These are phyloP conservation scores for Spiraea crenata DNA, from an alignment of 331 rosid species.

Conservation along the genomic window DNA sequence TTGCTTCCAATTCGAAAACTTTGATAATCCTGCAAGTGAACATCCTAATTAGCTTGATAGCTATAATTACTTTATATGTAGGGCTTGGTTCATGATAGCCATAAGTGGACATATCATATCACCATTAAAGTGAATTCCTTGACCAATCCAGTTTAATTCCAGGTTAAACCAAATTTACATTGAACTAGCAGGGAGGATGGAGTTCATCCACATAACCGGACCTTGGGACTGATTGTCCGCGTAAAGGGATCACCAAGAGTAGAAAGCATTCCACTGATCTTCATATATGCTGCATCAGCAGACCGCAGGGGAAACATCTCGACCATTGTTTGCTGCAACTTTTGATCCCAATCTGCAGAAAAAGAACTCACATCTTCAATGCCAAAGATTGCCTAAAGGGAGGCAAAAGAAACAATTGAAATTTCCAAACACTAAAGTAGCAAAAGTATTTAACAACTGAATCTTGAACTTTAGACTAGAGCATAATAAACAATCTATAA, in stretches of 20 bases:
- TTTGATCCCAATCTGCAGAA: constrained; percentile 83
- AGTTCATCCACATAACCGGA: constrained; percentile 7
- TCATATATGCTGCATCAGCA: constrained; percentile 83
- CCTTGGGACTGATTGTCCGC: constrained; percentile 91
- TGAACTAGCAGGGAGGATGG: constrained; percentile 18
- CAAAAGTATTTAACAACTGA: not conserved
- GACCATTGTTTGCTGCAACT: constrained; percentile 95
- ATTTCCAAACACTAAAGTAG: not conserved
- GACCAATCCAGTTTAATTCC: not conserved
- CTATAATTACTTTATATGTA: constrained; percentile 5
- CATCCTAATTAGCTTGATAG: constrained; percentile 18
- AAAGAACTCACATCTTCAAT: not conserved
- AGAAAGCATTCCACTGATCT: constrained; percentile 93
- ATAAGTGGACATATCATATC: not conserved
- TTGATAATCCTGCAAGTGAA: constrained; percentile 73
- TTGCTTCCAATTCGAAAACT: constrained; percentile 87
- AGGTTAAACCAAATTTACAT: not conserved
- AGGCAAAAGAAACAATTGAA: not conserved
- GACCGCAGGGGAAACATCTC: constrained; percentile 93
- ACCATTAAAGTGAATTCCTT: not conserved
- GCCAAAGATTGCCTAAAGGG: not conserved
- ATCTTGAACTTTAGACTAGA: not conserved
- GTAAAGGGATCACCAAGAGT: constrained; percentile 98
- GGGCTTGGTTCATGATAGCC: not conserved
- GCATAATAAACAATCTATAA: not conserved